phyloP scores from a whole-genome alignment of 305 asterid species.

The Fraxinus sp. region DNA sequence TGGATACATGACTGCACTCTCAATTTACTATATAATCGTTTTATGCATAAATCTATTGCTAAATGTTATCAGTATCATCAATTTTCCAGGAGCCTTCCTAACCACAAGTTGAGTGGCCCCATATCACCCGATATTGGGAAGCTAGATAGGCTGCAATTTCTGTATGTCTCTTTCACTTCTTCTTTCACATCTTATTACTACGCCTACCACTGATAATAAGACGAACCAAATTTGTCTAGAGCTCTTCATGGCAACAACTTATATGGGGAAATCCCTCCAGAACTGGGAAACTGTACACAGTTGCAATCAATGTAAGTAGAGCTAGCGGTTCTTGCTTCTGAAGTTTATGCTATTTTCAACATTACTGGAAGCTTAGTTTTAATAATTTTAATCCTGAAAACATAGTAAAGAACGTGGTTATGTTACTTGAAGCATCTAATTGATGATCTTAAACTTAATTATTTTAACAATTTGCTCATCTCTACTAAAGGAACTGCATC shows the following conservation, averaged over 20 bases:
- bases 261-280: constrained; percentile 86
- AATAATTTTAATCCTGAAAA: constrained; percentile 6
- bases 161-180: constrained; percentile 52
- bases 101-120: constrained; percentile 89
- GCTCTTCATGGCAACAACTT: constrained; percentile 89
- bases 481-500: not conserved
- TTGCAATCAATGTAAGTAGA: constrained; percentile 82
- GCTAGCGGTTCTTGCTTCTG: constrained; percentile 9
- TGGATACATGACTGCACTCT: not conserved
- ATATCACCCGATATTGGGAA: constrained; percentile 84
- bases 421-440: constrained; percentile 13
- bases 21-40: not conserved
- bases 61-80: constrained; percentile 23
- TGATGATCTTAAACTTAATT: not conserved
- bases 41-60: constrained; percentile 23
- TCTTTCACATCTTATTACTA: constrained; percentile 16
- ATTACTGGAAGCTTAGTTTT: constrained; percentile 16
- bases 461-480: constrained; percentile 6
- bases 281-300: constrained; percentile 80
- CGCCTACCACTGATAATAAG: constrained; percentile 27
- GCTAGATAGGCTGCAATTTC: constrained; percentile 73
- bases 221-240: constrained; percentile 45
- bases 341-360: constrained; percentile 17
- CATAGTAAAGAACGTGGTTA: not conserved
- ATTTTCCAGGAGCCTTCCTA: constrained; percentile 81